A percentile compares a stretch with the other conserved stretches of the same genome.
Conservation (phyloP, 495 filamentous ascomycete genomes). For the Aspergillus avenaceus region DNA sequence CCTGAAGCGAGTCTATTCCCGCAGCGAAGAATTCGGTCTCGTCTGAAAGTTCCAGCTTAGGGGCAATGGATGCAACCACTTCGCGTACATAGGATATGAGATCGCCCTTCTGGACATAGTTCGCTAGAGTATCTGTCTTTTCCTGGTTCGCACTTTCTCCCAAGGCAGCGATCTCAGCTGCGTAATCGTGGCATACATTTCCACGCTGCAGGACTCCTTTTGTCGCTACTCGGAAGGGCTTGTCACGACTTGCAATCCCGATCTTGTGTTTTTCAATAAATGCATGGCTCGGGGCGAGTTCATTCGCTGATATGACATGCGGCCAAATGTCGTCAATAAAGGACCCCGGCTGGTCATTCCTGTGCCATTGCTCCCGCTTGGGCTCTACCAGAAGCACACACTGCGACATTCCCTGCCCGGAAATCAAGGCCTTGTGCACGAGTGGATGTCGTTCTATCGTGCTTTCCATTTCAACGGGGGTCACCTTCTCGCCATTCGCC, state of each 20-base stretch:
- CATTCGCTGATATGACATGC: slow-evolving; percentile 43
- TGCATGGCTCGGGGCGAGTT: slow-evolving; percentile 31
- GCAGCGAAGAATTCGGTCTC: slow-evolving; percentile 19
- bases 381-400: slow-evolving; percentile 51
- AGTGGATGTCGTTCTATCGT: slow-evolving; percentile 38
- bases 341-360: neutral
- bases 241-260: slow-evolving; percentile 36
- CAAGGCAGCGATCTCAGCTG: slow-evolving; percentile 47
- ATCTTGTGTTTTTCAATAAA: slow-evolving; percentile 27
- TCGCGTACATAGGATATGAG: too few relatives aligned
- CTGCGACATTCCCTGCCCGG: slow-evolving; percentile 48
- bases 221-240: slow-evolving; percentile 47
- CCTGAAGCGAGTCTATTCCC: slow-evolving; percentile 33
- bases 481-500: slow-evolving; percentile 60
- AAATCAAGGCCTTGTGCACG: slow-evolving; percentile 45
- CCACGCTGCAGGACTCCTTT: slow-evolving; percentile 55
- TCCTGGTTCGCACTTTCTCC: too few relatives aligned
- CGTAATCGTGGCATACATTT: slow-evolving; percentile 44
- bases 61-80: too few relatives aligned
- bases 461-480: slow-evolving; percentile 52
- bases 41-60: neutral
- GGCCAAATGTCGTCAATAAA: slow-evolving; percentile 41
- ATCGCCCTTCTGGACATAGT: too few relatives aligned
- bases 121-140: too few relatives aligned
- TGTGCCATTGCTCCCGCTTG: neutral